phyloP scores from a whole-genome alignment of 2,329 filamentous ascomycete genomes.

The Cladosporium halotolerans region DNA sequence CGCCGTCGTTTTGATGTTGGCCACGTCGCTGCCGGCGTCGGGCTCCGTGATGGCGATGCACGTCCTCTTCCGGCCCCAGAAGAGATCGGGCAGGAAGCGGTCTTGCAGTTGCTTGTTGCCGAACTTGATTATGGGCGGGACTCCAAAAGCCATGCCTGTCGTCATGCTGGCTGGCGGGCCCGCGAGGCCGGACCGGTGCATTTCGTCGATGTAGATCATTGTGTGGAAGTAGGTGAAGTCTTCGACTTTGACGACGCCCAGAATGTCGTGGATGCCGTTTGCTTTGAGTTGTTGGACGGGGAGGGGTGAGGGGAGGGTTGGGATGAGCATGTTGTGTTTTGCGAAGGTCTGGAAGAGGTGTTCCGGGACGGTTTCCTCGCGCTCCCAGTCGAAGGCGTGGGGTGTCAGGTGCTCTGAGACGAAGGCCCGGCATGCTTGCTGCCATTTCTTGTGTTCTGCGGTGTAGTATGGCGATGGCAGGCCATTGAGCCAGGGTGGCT shows the following conservation, averaged over 20 bases:
- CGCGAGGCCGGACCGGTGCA: conserved; percentile 57
- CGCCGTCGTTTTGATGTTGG: conserved; percentile 64
- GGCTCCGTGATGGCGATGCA: conserved; percentile 79
- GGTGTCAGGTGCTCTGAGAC: conserved; percentile 56
- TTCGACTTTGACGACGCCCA: conserved; percentile 61
- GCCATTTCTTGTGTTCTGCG: conserved; percentile 58
- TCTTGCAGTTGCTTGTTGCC: conserved; percentile 57
- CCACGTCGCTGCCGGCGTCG: conserved; percentile 66
- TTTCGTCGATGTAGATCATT: conserved; percentile 65
- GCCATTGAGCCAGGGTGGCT: conserved; percentile 64
- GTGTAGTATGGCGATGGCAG: conserved; percentile 68
- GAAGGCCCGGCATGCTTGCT: conserved; percentile 62
- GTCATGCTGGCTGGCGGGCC: conserved; percentile 62
- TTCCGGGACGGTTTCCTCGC: conserved; percentile 54
- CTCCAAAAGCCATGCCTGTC: conserved; percentile 65
- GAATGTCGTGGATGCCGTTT: conserved; percentile 59
- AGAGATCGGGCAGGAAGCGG: conserved; percentile 60
- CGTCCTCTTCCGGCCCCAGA: conserved; percentile 58
- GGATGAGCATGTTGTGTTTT: conserved; percentile 62
- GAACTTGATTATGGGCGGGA: conserved; percentile 66
- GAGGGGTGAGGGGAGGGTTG: conserved; percentile 61
- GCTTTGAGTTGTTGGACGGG: conserved; percentile 62
- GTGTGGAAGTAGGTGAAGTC: conserved; percentile 69
- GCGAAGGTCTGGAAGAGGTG: conserved; percentile 61
- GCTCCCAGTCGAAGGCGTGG: conserved; percentile 65